Evolutionary conservation across 805 yeast species (phyloP), one percentile per base, ranked within the genome.

Genomic region (Wickerhamomyces rabaulensis): DNA sequence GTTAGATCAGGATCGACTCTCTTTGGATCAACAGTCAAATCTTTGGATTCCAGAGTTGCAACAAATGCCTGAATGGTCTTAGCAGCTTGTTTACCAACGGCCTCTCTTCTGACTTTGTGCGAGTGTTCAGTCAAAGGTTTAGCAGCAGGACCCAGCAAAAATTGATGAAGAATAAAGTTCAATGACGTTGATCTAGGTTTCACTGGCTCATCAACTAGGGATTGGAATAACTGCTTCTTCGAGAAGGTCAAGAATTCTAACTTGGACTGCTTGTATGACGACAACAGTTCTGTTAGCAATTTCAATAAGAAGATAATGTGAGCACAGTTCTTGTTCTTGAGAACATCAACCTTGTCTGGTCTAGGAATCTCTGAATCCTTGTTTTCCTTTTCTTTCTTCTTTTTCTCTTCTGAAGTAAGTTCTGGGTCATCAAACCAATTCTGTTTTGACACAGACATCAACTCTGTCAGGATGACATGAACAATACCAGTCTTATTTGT

Each of bases 181-280:
- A 91, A 64, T 1, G 92, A 82, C 0, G 95, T 84, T 0, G 88
- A 73, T 25, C 92, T 73, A 2, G 95, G 95, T 56, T 82, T 87
- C 15, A 73, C 67, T 3, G 67, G 58, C 13, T 68, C 77, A 2
- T 49, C 52, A 2, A 33, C 41, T 3, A 47, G 43, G 15, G 31
- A 51, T 47, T 31, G 45, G 60, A 57, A 57, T 44, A 57, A 45
- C 49, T 49, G 61, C 60, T 82, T 80, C 69, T 82, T 84, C 2
- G 92, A 80, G 54, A 79, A 91, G 0, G 92, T 82, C 47, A 90
- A 67, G 56, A 91, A 85, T 56, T 90, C 96, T 42, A 86, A 73
- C 61, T 91, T 91, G 43, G 90, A 79, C 51, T 82, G 83, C 51
- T 82, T 84, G 61, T 90, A 91, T 2, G 96, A 86, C 2, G 82